phyloP scores from a whole-genome alignment of 2,329 filamentous ascomycete genomes.

The Xylariaceae sp. region DNA sequence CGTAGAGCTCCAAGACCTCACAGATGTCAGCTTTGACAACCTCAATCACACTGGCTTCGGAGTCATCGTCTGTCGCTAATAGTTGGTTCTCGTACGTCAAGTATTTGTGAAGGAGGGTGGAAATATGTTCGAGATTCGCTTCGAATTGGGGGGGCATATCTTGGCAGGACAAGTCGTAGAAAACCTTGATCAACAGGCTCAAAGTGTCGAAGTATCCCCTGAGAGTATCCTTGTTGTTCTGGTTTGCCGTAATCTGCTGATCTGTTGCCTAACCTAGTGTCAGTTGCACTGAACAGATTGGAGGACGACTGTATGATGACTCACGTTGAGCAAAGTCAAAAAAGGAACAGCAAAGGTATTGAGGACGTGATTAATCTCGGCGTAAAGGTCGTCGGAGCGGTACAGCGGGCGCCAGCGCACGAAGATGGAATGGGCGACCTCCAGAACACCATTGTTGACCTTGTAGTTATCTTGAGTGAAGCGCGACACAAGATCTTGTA shows the following conservation, averaged over 20 bases:
- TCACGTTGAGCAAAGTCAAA: constrained; percentile 70
- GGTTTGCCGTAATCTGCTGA: constrained; percentile 67
- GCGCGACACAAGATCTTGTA: constrained; percentile 84
- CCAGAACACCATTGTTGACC: constrained; percentile 88
- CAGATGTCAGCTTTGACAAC: constrained; percentile 91
- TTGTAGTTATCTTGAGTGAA: constrained; percentile 77
- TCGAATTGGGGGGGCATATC: constrained; percentile 94
- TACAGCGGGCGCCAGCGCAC: constrained; percentile 93
- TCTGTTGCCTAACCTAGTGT: constrained; percentile 54
- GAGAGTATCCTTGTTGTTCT: constrained; percentile 68
- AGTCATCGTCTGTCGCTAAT: constrained; percentile 81
- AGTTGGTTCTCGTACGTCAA: constrained; percentile 82
- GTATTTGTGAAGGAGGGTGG: constrained; percentile 84
- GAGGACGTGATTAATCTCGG: constrained; percentile 95
- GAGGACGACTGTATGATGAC: constrained; percentile 15
- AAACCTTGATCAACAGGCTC: constrained; percentile 83
- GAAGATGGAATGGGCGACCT: constrained; percentile 98
- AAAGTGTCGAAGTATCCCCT: constrained; percentile 79
- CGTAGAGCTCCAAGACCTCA: constrained; percentile 82
- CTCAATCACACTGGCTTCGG: constrained; percentile 79
- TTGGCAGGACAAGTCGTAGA: constrained; percentile 96
- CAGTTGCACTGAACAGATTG: constrained; percentile 6
- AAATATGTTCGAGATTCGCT: constrained; percentile 75
- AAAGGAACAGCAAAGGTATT: constrained; percentile 80
- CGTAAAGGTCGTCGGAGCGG: constrained; percentile 86